Evolutionary conservation across 208 protist genomes (phyloP), one percentile per base, ranked within the genome.

Genomic region (Leishmania mexicana): DNA sequence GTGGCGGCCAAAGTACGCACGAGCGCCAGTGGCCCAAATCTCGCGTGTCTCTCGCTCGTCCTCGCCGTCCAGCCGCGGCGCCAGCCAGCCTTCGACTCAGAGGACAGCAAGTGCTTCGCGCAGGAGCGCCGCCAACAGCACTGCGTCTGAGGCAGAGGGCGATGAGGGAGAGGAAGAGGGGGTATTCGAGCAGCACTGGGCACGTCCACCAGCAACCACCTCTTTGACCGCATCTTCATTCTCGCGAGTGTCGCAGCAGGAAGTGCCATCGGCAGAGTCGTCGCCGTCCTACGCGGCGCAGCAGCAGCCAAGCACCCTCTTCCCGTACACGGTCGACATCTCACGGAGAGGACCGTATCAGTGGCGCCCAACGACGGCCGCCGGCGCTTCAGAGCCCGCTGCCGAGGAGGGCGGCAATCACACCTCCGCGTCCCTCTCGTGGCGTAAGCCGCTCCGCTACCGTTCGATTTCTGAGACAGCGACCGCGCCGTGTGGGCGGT

Each of bases 1-100:
- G 92, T 94, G 90, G 92, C 75, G 57, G 58, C 88, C 86, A 51
- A 58, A 81, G 79, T 86, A 86, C 67, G 73, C 80, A 13, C 64
- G 79, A 28, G 84, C 54, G 47, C 57, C 54, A 58, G 40, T 70
- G 15, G 31, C 57, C 35, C 51, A 47, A 15, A 47, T 51, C 15
- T 47, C 35, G n/a, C 24, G 53, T 62, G 19, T 24, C 3, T 58
- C 73, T 57, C 51, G 35, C 40, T 21, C 51, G 31, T 2, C 51
- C 73, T 76, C 53, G 53, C 51, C 51, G 73, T 28, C 7, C 51
- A 28, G 15, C 19, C 57, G 57, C 57, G 42, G 6, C 40, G 49
- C 35, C 53, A 65, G 75, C 28, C 53, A 35, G 8, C 21, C 57
- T 15, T 49, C 57, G 57, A 11, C 24, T 51, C 73, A 38, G 51